Percentiles rank a stretch among this genome's conserved stretches.
Conservation (phyloP, 2,329 filamentous ascomycete species). For the Aureobasidium leucospermi region DNA sequence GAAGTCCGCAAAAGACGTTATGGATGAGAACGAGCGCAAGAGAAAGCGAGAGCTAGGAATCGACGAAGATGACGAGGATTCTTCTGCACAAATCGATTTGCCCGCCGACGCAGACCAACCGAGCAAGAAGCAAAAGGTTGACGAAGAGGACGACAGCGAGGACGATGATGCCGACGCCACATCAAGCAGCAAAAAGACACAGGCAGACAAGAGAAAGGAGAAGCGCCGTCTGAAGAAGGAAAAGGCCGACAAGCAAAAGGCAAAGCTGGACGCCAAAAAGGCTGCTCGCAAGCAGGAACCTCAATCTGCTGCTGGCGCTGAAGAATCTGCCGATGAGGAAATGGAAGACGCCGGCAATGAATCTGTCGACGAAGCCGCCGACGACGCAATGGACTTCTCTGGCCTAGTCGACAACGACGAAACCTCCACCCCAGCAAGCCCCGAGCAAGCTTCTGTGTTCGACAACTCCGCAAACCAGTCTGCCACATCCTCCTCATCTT, state of each 20-base stretch:
- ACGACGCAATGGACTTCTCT: conserved; percentile 18
- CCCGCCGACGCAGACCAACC: conserved; percentile 25
- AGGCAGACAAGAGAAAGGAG: conserved; percentile 36
- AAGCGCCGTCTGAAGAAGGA: conserved; percentile 41
- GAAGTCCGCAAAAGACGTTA: conserved; percentile 86
- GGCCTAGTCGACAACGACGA: conserved; percentile 18
- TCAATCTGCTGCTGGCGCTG: conserved; percentile 19
- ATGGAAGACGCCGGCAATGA: conserved; percentile 23
- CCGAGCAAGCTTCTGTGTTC: conserved; percentile 32
- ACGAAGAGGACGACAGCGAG: conserved; percentile 19
- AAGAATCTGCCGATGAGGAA: conserved; percentile 25
- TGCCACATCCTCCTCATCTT: conserved; percentile 41
- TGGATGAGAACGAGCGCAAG: conserved; percentile 77
- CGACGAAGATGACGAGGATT: conserved; percentile 32
- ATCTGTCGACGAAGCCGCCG: conserved; percentile 25
- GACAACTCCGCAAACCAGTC: conserved; percentile 33
- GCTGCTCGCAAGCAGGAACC: conserved; percentile 23
- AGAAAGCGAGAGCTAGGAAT: conserved; percentile 63
- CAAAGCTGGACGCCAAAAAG: conserved; percentile 34
- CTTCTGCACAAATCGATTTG: conserved; percentile 23
- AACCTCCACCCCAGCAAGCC: conserved; percentile 29
- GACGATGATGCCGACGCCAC: conserved; percentile 20
- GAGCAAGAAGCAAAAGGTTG: conserved; percentile 38
- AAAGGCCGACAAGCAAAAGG: conserved; percentile 26
- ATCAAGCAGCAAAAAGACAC: conserved; percentile 24